Base-by-base conservation (phyloP, 345 rosid genomes). In the Lepidium aucheri region DNA sequence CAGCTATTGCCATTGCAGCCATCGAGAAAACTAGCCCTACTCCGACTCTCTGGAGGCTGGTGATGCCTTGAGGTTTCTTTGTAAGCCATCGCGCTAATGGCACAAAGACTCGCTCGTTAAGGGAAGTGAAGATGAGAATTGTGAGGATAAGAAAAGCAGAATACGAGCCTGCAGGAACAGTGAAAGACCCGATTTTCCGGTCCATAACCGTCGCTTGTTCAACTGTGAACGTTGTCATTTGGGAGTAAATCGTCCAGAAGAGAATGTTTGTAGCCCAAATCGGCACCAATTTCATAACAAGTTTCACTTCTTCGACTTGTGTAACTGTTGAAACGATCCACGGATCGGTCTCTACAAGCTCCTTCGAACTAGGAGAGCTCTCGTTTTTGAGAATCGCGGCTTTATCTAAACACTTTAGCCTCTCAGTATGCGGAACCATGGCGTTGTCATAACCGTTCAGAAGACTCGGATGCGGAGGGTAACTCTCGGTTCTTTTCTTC, bases 221-320 rank as follows among this genome's bases (percentile, higher is more conserved):
- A 8, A 89, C 70, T 15, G 95, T 87, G 79, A 92, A 92, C 14
- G 98, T 92, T 3, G 84, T 89, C 96, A 92, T 92, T 54, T 92
- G 98, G 9, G 98, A 89, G 72, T 92, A 92, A 47, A 89, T 76
- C 35, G 98, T 89, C 98, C 96, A 92, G 67, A 89, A 92, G 30
- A 92, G 84, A 71, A 89, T 89, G 68, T 90, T 82, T 1, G 98
- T 89, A 15, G 93, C 82, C 98, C 96, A 92, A 44, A 89, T 84
- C 2, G 96, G 96, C n/a, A 87, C 69, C 53, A 92, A 68, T 60
- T 85, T 87, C 33, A 85, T 9, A 0, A 92, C 88, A 75, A 89
- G 81, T 72, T 92, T 92, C 65, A 92, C 90, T 50, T 92, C 96
- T 73, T 89, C 96, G 3, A 92, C 92, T 65, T 92, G 89, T 4